Base-by-base conservation (phyloP, 352 stramenopile species). In the Hyaloperonospora arabidopsidis region DNA sequence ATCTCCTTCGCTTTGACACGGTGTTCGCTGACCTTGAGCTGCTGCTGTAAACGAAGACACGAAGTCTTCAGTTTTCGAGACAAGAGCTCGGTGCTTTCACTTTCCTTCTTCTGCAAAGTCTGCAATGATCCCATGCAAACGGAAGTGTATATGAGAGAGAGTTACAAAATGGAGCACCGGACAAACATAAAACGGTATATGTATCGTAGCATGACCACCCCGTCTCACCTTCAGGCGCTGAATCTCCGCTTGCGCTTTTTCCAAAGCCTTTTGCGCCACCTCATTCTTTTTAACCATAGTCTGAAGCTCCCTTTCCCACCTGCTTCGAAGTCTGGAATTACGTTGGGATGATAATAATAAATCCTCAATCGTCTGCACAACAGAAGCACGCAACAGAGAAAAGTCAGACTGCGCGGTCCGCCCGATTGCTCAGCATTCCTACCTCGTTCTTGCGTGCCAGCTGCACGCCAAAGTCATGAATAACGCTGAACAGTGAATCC, bases 1-100 rank as follows among this genome's bases (percentile, higher is more conserved):
- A 85, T 65, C 38, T 95, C 85, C 51, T 93, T 95, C 2, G 84
- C 82, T 57, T 91, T 91, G 5, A 95, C 85, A 3, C 84, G 74
- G 21, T 94, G 85, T 43, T 95, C 84, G 44, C 80, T 93, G 3
- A 91, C 76, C 55, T 90, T 90, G 0, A 95, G 59, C 54, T 95
- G 83, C 46, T 94, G 85, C 59, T 91, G 72, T 18, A 93, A 62
- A 32, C 79, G 78, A 10, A 84, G 41, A 52, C 61, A 77, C 14
- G 84, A 76, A 8, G 63, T 72, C 49, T 89, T 89, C 14, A 89
- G 57, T 23, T 72, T 66, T 51, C 87, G 90, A 5, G 57, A 51
- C 15, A 85, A 61, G 11, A 62, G 48, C 2, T 90, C 74, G 5
- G 67, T 45, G 11, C 61, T 75, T 11, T 86, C 73, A 35, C 66